These are phyloP conservation scores for Zasmidium citrigriseum DNA, from an alignment of 2,329 filamentous ascomycete genomes.

Conservation along the genomic window DNA sequence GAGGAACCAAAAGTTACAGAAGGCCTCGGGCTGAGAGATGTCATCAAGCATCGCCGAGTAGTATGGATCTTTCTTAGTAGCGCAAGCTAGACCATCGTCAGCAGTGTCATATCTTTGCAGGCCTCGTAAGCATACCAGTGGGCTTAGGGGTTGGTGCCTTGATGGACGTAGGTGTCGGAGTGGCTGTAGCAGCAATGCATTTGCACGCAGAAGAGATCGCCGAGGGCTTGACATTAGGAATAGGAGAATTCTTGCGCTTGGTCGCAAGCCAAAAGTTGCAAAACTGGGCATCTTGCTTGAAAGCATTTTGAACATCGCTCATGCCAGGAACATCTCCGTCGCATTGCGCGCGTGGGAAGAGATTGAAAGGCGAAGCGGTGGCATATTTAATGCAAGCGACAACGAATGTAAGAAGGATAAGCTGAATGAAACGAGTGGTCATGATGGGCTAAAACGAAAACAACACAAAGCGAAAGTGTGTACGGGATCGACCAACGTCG, in stretches of 20 bases:
- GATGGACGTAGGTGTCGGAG: background rate
- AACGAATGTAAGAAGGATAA: background rate
- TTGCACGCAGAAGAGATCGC: background rate
- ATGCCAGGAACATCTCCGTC: background rate
- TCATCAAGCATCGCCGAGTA: background rate
- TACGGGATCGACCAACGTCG: background rate
- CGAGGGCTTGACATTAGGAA: background rate
- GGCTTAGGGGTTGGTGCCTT: background rate
- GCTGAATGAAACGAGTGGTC: background rate
- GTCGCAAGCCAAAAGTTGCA: background rate
- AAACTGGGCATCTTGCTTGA: background rate
- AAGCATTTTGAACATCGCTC: background rate
- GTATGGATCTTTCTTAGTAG: background rate
- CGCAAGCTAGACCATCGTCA: background rate
- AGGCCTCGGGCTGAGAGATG: background rate
- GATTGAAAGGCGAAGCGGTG: background rate
- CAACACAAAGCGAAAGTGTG: background rate
- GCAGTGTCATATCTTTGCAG: background rate
- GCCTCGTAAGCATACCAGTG: background rate
- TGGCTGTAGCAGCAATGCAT: background rate
- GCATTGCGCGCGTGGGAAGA: background rate
- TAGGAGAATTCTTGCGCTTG: background rate
- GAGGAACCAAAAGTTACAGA: background rate
- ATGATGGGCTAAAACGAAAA: background rate
- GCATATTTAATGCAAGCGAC: background rate